Conservation (phyloP, 805 yeast species). For the Myxozyma neotropica region DNA sequence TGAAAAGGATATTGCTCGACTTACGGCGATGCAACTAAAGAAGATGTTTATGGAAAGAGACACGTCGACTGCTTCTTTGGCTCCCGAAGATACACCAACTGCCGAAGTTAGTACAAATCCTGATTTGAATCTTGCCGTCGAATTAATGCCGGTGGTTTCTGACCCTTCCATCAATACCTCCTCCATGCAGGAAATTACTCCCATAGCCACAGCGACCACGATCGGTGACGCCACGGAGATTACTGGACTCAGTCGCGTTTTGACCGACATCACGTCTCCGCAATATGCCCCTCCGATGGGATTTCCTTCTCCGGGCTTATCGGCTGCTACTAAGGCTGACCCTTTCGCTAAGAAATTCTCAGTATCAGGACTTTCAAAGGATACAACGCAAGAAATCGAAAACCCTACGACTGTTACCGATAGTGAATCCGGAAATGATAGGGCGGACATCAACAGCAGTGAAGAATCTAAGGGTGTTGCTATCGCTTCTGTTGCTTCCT, state of each 20-base stretch:
- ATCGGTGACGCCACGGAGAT: neutral
- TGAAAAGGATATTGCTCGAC: conserved; percentile 87
- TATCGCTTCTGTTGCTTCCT: neutral
- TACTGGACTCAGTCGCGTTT: neutral
- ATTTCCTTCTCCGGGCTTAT: conserved; percentile 30
- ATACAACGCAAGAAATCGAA: neutral
- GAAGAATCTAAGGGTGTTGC: neutral
- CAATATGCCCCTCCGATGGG: conserved; percentile 17
- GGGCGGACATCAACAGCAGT: neutral
- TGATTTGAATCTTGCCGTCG: conserved; percentile 23
- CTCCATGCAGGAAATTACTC: conserved; percentile 1
- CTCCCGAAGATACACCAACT: conserved; percentile 20
- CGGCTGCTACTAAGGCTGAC: conserved; percentile 13
- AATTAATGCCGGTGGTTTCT: conserved; percentile 27
- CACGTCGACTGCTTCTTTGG: conserved; percentile 28
- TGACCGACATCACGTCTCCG: neutral
- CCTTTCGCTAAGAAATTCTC: neutral
- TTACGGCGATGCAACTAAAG: conserved; percentile 83
- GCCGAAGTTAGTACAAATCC: neutral
- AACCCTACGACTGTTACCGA: neutral
- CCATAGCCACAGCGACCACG: neutral
- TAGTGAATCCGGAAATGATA: neutral
- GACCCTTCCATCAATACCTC: neutral
- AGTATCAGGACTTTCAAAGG: neutral
- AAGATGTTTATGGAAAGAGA: conserved; percentile 62